Conservation (phyloP, 176 grass and related monocot genomes). For the Oryza rufipogon region DNA sequence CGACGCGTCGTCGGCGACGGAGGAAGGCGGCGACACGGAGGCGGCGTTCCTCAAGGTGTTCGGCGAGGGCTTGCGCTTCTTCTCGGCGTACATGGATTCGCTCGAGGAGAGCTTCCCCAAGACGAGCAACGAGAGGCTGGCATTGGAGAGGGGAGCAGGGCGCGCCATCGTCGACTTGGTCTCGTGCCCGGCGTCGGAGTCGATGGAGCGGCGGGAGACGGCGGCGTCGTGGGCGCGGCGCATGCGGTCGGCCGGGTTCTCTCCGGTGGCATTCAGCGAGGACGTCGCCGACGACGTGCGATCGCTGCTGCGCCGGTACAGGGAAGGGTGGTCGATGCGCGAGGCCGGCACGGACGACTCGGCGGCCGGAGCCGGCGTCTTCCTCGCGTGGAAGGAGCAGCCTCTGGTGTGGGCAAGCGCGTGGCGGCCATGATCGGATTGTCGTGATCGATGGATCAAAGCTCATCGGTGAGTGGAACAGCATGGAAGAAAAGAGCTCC, state of each 20-base stretch:
- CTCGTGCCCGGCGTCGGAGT: slow-evolving; percentile 74
- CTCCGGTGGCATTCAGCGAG: slow-evolving; percentile 78
- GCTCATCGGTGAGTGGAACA: slow-evolving; percentile 31
- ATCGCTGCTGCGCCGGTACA: slow-evolving; percentile 81
- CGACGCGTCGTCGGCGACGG: neutral
- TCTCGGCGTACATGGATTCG: slow-evolving; percentile 92
- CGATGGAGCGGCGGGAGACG: slow-evolving; percentile 78
- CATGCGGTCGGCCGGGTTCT: slow-evolving; percentile 72
- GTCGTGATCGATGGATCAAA: neutral
- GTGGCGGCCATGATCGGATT: slow-evolving; percentile 71
- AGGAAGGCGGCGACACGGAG: slow-evolving; percentile 58
- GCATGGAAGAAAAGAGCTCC: slow-evolving; percentile 14
- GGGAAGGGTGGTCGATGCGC: slow-evolving; percentile 94
- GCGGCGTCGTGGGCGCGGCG: slow-evolving; percentile 66
- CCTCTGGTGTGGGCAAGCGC: slow-evolving; percentile 95
- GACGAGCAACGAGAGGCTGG: slow-evolving; percentile 87
- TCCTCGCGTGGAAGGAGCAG: slow-evolving; percentile 96
- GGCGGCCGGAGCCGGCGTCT: slow-evolving; percentile 65
- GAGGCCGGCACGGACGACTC: slow-evolving; percentile 43
- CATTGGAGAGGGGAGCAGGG: slow-evolving; percentile 80
- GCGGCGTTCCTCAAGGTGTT: slow-evolving; percentile 85
- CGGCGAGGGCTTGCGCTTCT: slow-evolving; percentile 78
- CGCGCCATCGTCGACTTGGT: slow-evolving; percentile 83
- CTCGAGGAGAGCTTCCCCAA: slow-evolving; percentile 88
- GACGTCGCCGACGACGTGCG: slow-evolving; percentile 92